Evolutionary conservation across 179 eudicot species (phyloP), one percentile per base, ranked within the genome.

Genomic region (Patellifolia procumbens): DNA sequence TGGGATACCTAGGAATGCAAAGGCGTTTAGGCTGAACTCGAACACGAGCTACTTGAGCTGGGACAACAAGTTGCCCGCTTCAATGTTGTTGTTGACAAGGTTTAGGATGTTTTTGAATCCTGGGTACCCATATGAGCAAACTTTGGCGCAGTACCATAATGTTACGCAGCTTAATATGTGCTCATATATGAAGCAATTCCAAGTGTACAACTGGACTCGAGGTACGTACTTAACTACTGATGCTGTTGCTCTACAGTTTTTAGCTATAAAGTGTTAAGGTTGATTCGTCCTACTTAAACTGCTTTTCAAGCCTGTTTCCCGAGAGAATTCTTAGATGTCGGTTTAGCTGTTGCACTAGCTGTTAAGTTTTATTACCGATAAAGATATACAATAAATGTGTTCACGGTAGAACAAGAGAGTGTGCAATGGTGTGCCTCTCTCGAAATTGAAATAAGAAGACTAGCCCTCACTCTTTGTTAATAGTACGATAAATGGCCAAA

Each of bases 51-150:
- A 87, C 22, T 60, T 92, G 74, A 92, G 96, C 51, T 94, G 98
- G 98, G 92, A 94, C 74, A 94, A 92, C 73, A 94, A 94, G 85
- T 64, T 91, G 43, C 93, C 96, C 0, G 97, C 88, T 0, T 93
- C 90, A 0, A 89, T 87, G 95, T 43, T 92, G 76, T 56, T 94
- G 83, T 56, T 93, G 76, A 90, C 92, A 0, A 84, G 98, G 81
- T 62, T 90, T 35, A 80, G 97, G 82, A 59, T 93, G 78, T 86
- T 93, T 77, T 53, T 88, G 78, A 88, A 77, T 76, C 98, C 95
- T 0, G 97, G 95, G 3, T 92, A 81, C 72, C 98, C 97, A 0
- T 90, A 87, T 11, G 97, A 92, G 84, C 85, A 78, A 22, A 87
- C 87, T 75, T 68, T 92, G 78, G 61, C 29, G n/a, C 86, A 78